phyloP scores from a whole-genome alignment of 2,329 filamentous ascomycete genomes.

The Aspergillus persii region DNA sequence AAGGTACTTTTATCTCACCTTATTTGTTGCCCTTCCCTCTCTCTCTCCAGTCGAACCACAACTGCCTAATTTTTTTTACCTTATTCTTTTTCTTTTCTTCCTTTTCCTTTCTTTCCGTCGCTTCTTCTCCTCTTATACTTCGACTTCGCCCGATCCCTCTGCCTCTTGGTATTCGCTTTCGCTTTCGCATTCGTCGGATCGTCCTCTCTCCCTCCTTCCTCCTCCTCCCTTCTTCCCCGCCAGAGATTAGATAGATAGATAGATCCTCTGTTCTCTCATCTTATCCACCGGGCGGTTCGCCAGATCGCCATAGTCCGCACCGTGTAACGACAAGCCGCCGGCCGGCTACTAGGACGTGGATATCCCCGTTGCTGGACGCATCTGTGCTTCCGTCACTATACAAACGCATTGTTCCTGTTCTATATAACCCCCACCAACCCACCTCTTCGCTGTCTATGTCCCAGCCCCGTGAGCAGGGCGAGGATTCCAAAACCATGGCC shows the following conservation, averaged over 20 bases:
- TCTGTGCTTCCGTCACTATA: not conserved
- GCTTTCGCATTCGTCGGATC: not conserved
- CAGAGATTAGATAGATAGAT: not conserved
- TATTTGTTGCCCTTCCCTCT: conserved; percentile 17
- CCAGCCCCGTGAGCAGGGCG: conserved; percentile 31
- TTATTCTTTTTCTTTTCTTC: conserved; percentile 3
- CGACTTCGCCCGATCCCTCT: conserved; percentile 1
- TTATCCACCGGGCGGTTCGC: not conserved
- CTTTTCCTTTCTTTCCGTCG: not conserved
- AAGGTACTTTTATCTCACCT: conserved; percentile 20
- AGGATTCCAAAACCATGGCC: conserved; percentile 37
- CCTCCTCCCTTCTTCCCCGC: not conserved
- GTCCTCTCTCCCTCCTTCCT: not conserved
- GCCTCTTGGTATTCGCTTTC: not conserved
- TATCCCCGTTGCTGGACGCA: not conserved
- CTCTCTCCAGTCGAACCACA: conserved; percentile 7
- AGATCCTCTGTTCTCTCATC: not conserved
- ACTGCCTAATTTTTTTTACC: conserved; percentile 4
- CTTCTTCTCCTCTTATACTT: conserved; percentile 1
- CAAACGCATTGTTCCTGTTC: not conserved
- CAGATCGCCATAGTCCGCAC: not conserved
- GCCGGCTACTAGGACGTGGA: conserved; percentile 13
- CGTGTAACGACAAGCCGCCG: conserved; percentile 12
- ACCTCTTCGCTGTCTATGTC: conserved; percentile 33
- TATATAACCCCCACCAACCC: conserved; percentile 4